Base-by-base conservation (phyloP, 495 filamentous ascomycete species). In the Aspergillus haitiensis region DNA sequence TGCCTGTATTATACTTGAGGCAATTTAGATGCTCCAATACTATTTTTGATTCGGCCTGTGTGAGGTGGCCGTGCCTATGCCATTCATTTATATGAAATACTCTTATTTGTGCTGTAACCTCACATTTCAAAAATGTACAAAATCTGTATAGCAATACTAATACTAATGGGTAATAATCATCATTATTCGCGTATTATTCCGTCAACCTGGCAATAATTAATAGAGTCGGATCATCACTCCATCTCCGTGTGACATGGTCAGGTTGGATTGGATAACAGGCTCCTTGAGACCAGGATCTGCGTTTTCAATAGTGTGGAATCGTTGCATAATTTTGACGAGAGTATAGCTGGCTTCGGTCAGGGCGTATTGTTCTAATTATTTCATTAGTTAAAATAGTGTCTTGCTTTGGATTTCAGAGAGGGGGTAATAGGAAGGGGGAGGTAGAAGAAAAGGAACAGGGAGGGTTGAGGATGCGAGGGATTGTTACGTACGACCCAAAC, bases 311-410 rank as follows among this genome's bases (percentile, higher is more conserved):
- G 60, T 65, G 44, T 85, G 82, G 66, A 86, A 94, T 39, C 76
- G 76, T 74, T 93, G 91, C 71, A 93, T 77, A 21, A 95, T 67
- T 37, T 86, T 72, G 11, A 88, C 86, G 10, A 90, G 78, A 5
- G 88, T 87, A 64, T 91, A 94, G 12, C 80, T 83, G 52, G 90
- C 90, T 78, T 93, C 90, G 1, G 90, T 91, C 21, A 95, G 80
- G n/a, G 91, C 91, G 52, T 83, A 84, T 81, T 86, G 84, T 61
- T 86, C 81, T 85, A 48, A 46, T 37, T 56, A 21, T 27, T 47
- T 12, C 0, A 31, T 6, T 45, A 8, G 27, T 61, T 44, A 63
- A 45, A 31, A 51, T 21, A 18, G 11, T n/a, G 52, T 6, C 9
- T 33, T n/a, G 3, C 7, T 0, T 13, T 35, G 7, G 35, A 35